Evolutionary conservation across 805 yeast species (phyloP).

Genomic region (Saccharomycopsis sp.): DNA sequence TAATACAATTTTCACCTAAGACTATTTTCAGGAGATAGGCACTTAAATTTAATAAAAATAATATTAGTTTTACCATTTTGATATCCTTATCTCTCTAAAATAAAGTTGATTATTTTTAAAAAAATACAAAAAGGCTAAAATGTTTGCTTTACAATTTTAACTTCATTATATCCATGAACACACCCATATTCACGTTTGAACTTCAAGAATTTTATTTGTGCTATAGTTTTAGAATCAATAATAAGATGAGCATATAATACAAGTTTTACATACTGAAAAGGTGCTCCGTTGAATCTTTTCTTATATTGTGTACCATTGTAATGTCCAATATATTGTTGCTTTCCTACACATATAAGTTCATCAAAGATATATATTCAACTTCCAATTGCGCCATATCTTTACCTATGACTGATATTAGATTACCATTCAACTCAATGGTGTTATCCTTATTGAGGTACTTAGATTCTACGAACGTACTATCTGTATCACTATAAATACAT

Average conservation of each 20-base stretch:
- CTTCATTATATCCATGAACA: slow-evolving; percentile 2
- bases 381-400: slow-evolving; percentile 6
- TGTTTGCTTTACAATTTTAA: slow-evolving; percentile 1
- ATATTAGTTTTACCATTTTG: no score
- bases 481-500: slow-evolving; percentile 7
- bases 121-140: background rate
- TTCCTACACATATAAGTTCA: slow-evolving; percentile 3
- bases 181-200: background rate
- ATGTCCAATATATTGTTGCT: slow-evolving; percentile 6
- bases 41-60: no score
- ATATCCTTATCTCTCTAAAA: no score
- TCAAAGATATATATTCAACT: slow-evolving; percentile 4
- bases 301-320: slow-evolving; percentile 3
- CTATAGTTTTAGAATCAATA: slow-evolving; percentile 1
- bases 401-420: slow-evolving; percentile 1
- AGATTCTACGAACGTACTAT: background rate
- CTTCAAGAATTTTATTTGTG: slow-evolving; percentile 2
- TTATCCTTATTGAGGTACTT: no score
- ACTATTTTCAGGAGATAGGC: no score
- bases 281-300: slow-evolving; percentile 11
- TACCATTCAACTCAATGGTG: slow-evolving; percentile 1
- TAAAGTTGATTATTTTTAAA: no score
- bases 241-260: slow-evolving; percentile 9
- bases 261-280: slow-evolving; percentile 8
- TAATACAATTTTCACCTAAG: no score